A percentile compares a stretch with the other conserved stretches of the same genome.
Conservation (phyloP, 1,284 basidiomycete genomes). For the Malassezia cuniculi region DNA sequence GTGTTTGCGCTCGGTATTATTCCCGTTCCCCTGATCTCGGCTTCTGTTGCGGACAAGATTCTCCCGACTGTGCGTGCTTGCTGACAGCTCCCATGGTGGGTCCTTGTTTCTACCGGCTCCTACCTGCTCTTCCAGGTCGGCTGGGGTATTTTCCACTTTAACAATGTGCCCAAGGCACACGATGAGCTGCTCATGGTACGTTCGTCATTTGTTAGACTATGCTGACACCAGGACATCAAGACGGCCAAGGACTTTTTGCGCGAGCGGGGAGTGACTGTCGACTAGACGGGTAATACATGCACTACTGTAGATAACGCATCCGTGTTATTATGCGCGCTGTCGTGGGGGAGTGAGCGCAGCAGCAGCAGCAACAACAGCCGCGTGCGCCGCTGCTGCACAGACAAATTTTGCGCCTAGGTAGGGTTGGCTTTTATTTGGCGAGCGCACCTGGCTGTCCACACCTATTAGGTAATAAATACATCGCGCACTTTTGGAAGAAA, state of each 20-base stretch:
- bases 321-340: too few species aligned
- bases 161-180: conserved; percentile 20
- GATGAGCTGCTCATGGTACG: conserved; percentile 21
- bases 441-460: too few species aligned
- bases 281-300: conserved; percentile 11
- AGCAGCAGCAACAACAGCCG: too few species aligned
- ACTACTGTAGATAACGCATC: background rate
- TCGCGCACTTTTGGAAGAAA: too few species aligned
- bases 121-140: conserved; percentile 22
- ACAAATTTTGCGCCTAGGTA: too few species aligned
- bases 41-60: conserved; percentile 9
- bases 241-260: conserved; percentile 22
- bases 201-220: too few species aligned
- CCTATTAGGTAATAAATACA: too few species aligned
- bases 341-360: too few species aligned
- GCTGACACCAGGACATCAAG: conserved; percentile 22
- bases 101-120: conserved; percentile 18
- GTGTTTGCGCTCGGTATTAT: conserved; percentile 17
- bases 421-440: too few species aligned
- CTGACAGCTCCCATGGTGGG: conserved; percentile 26
- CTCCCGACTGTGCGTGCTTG: conserved; percentile 16
- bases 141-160: conserved; percentile 25
- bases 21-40: conserved; percentile 12
- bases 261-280: conserved; percentile 19
- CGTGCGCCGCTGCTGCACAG: too few species aligned